Evolutionary conservation across 2,329 filamentous ascomycete genomes (phyloP).

Genomic region (Calonectria naviculata): DNA sequence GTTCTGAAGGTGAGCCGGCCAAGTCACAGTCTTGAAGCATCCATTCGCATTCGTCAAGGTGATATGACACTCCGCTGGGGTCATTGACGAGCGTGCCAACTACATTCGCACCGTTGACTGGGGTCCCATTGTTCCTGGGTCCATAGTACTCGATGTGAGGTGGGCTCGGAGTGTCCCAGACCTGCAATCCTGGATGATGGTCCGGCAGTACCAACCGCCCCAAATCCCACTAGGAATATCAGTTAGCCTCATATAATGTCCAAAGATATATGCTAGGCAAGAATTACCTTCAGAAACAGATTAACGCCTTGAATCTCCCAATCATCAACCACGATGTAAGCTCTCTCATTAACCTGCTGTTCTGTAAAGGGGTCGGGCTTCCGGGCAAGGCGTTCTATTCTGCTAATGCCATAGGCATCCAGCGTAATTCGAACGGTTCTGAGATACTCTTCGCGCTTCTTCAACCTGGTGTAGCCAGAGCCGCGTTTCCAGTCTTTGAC

Average conservation of each 20-base stretch:
- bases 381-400: not conserved
- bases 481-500: not conserved
- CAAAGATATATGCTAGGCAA: not conserved
- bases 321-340: not conserved
- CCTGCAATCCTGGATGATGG: not conserved
- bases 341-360: not conserved
- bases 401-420: not conserved
- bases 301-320: not conserved
- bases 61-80: not conserved
- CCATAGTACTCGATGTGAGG: constrained; percentile 1
- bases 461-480: not conserved
- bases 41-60: not conserved
- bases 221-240: not conserved
- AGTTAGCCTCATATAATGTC: not conserved
- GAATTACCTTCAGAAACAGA: not conserved
- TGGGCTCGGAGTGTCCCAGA: constrained; percentile 15
- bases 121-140: not conserved
- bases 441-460: not conserved
- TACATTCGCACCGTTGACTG: not conserved
- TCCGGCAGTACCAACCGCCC: not conserved
- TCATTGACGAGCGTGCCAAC: not conserved
- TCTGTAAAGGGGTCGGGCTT: not conserved
- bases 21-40: not conserved
- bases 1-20: not conserved
- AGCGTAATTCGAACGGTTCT: not conserved